Base-by-base conservation (phyloP, 2,329 filamentous ascomycete species). In the Nannizzia gypsea region DNA sequence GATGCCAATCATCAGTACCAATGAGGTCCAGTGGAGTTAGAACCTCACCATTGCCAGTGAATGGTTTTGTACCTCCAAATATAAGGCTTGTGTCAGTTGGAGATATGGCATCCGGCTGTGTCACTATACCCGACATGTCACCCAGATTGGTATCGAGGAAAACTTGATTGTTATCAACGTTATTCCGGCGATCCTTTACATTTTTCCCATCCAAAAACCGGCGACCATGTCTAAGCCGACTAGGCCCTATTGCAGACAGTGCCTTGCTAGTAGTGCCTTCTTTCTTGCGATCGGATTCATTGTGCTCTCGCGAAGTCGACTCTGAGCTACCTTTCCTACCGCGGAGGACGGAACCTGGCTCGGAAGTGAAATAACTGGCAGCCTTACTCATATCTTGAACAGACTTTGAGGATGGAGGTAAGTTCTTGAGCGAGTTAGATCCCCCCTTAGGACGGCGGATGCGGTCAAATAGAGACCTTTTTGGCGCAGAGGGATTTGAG, bases 51-150 rank as follows among this genome's bases (percentile, higher is more conserved):
- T n/a, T 60, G 22, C 48, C 60, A 17, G 46, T 50, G 26, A 56
- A 66, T 61, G 46, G 66, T 59, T 50, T 68, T 65, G 46, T 15
- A 13, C 73, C 74, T 55, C 73, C 70, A 50, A 67, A 65, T 36
- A 73, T 70, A 60, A 65, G 70, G 65, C 64, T 68, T 31, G 62
- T 78, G 63, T 83, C 85, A 65, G 89, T 84, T 1, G 89, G 88
- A 1, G 88, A 87, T 68, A 90, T 77, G 0, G 86, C 83, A 15
- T 64, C 80, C 3, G 83, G 84, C 63, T 85, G 83, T 57, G 85
- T 85, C 62, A 97, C 76, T 64, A 97, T 96, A 22, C 90, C 93
- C 67, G 91, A 87, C 89, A 99, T 93, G 66, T 96, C 84, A 60
- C 84, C 84, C 55, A 97, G 81, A 70, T 97, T 88, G 1, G 89